Evolutionary conservation across 2,329 filamentous ascomycete genomes (phyloP).

Genomic region (Ophiocordyceps camponoti-saundersi): DNA sequence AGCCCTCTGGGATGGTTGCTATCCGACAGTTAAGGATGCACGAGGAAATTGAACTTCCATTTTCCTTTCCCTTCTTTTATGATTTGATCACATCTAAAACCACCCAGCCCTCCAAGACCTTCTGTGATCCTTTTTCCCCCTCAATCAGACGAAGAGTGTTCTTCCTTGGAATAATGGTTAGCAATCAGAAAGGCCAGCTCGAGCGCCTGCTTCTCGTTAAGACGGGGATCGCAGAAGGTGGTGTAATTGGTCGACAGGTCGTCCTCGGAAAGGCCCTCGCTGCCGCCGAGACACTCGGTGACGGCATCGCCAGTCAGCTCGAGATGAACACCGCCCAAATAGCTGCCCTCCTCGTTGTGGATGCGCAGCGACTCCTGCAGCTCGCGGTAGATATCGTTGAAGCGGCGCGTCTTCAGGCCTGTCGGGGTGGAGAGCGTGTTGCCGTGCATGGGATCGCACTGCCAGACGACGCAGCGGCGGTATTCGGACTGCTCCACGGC

Average conservation of each 20-base stretch:
- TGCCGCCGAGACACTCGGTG: constrained; percentile 88
- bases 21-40: not conserved
- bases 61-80: not conserved
- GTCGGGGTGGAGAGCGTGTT: constrained; percentile 51
- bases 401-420: constrained; percentile 84
- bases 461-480: constrained; percentile 62
- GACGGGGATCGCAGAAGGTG: constrained; percentile 82
- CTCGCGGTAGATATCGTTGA: constrained; percentile 79
- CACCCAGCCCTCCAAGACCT: not conserved
- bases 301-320: constrained; percentile 93
- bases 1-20: not conserved
- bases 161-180: constrained; percentile 45
- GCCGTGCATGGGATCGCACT: constrained; percentile 98
- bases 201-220: constrained; percentile 96
- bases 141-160: constrained; percentile 5
- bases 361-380: constrained; percentile 69
- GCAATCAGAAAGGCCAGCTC: constrained; percentile 90
- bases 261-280: constrained; percentile 71
- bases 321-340: constrained; percentile 84
- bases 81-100: not conserved
- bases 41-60: not conserved
- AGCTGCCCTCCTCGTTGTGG: constrained; percentile 68
- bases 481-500: constrained; percentile 70
- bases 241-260: constrained; percentile 85
- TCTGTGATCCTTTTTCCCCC: not conserved